A percentile compares a stretch with the other conserved stretches of the same genome.
Evolutionary conservation across 2,329 filamentous ascomycete species (phyloP).

Genomic region (Aspergillus udagawae): DNA sequence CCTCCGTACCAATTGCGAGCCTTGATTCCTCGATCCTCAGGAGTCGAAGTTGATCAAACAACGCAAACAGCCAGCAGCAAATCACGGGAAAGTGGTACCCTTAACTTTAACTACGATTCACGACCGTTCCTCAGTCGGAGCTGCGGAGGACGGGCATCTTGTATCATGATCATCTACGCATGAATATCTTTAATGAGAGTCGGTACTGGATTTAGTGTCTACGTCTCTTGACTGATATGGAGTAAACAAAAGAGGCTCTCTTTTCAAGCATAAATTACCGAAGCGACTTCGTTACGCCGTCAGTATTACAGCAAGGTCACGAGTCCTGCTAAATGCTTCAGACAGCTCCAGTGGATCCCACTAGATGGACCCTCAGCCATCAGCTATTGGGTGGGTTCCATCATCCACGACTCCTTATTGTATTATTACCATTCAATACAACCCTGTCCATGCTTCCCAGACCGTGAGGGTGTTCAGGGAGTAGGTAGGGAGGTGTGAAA

Average conservation of each 20-base stretch:
- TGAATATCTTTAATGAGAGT: background rate
- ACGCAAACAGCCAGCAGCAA: background rate
- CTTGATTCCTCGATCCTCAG: background rate
- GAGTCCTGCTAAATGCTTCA: background rate
- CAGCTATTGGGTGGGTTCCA: background rate
- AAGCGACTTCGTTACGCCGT: background rate
- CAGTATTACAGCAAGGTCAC: background rate
- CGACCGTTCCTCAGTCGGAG: conserved; percentile 12
- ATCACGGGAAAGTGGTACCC: background rate
- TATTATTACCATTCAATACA: too few relatives aligned
- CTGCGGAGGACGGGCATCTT: conserved; percentile 3
- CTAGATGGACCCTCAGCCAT: background rate
- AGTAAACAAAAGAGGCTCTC: background rate
- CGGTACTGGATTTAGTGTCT: too few relatives aligned
- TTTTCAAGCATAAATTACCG: background rate
- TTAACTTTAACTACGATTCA: background rate
- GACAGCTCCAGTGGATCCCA: background rate
- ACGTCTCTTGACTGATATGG: background rate
- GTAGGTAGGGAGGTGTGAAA: background rate
- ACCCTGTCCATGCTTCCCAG: background rate
- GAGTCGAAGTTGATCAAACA: background rate
- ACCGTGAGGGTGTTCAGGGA: too few relatives aligned
- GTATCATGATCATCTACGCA: conserved; percentile 15
- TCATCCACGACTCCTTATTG: background rate
- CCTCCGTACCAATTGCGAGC: background rate